Evolutionary conservation across 306 rosid genomes (phyloP), one percentile per base, ranked within the genome.

Genomic region (Prinsepia uniflora): DNA sequence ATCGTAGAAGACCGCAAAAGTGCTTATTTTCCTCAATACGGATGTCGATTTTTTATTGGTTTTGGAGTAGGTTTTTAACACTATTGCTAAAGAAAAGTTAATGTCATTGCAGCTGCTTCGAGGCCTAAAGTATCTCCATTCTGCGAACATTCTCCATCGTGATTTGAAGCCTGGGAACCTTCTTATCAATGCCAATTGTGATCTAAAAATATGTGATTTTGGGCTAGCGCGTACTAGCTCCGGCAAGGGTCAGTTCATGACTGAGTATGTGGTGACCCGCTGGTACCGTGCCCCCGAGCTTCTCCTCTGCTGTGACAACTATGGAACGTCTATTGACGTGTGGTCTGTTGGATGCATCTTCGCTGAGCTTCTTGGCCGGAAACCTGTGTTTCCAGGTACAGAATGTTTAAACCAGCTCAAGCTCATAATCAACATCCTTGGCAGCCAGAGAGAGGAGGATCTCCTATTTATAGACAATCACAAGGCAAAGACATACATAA

Each of bases 271-370:
- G 15, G 98, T 92, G 69, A 92, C 98, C 54, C 87, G 98, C 72
- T 92, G 98, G 98, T 92, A 92, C 72, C 79, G 98, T 70, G 96
- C 98, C 56, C 98, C 98, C 5, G 96, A 92, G 79, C 91, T 92
- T 52, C 89, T 92, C 46, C 96, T 92, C 19, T 90, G 96, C 83
- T 92, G 98, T 60, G 98, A 92, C 84, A 86, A 90, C 76, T 93
- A 90, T 9, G 96, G 91, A 50, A 88, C 92, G 22, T 84, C 98
- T 13, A 93, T 93, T 67, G 98, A 93, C 79, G 93, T 93, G 52
- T 93, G 98, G 98, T 93, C 98, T 69, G 93, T 93, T 18, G 96
- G 96, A 53, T 90, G 98, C 86, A 90, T 93, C 81, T 90, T 93
- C 74, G 97, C 97, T 0, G 96, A 93, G 84, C 93, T 93, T 77